These are phyloP conservation scores for Cutaneotrichosporon sp. DNA, from an alignment of 1,284 basidiomycete genomes.

Conservation along the genomic window DNA sequence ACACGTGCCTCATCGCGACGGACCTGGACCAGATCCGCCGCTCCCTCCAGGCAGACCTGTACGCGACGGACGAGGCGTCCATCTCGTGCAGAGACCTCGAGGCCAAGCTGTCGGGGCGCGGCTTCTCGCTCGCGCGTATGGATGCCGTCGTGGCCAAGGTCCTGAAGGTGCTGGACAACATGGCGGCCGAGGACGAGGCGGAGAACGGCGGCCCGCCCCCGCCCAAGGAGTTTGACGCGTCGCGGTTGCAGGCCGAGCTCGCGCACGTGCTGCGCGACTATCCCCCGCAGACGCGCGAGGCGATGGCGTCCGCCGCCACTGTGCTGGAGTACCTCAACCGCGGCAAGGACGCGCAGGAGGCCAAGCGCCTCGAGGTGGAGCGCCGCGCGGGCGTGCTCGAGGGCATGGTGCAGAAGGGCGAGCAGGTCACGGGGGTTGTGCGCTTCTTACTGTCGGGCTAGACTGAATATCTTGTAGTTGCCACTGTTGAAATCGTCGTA, in stretches of 20 bases:
- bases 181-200: slow-evolving; percentile 45
- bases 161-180: slow-evolving; percentile 49
- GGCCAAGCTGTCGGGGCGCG: slow-evolving; percentile 27
- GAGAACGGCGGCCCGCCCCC: not conserved
- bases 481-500: too few species aligned
- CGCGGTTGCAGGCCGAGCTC: slow-evolving; percentile 37
- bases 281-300: slow-evolving; percentile 44
- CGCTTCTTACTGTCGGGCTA: slow-evolving; percentile 38
- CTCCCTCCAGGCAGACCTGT: slow-evolving; percentile 42
- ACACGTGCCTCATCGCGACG: slow-evolving; percentile 48
- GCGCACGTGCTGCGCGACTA: slow-evolving; percentile 27
- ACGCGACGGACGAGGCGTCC: slow-evolving; percentile 44
- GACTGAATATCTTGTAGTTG: too few species aligned
- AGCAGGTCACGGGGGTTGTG: slow-evolving; percentile 47
- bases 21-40: slow-evolving; percentile 45
- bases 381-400: slow-evolving; percentile 47
- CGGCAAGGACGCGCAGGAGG: slow-evolving; percentile 46
- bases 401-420: slow-evolving; percentile 50
- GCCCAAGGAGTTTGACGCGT: slow-evolving; percentile 14
- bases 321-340: slow-evolving; percentile 45
- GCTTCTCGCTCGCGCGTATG: slow-evolving; percentile 35
- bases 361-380: slow-evolving; percentile 45
- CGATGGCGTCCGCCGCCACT: slow-evolving; percentile 34
- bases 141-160: slow-evolving; percentile 48
- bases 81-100: slow-evolving; percentile 40